Conservation (phyloP, 2,329 filamentous ascomycete genomes). For the Fusarium sambucinum region DNA sequence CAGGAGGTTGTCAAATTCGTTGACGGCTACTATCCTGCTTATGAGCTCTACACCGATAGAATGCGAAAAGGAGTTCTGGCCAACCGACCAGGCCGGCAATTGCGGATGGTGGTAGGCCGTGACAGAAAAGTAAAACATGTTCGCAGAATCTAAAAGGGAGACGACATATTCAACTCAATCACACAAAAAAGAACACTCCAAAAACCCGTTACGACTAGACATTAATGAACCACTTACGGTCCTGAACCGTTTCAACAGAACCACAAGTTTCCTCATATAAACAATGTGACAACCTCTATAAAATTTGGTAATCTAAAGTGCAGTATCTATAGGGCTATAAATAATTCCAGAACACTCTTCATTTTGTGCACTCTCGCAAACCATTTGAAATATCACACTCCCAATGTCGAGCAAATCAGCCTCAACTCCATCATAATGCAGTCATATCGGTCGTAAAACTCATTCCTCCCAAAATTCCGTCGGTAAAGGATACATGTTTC, state of each 20-base stretch:
- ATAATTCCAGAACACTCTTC: background rate
- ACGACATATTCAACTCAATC: background rate
- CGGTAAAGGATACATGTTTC: slow-evolving; percentile 9
- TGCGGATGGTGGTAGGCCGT: slow-evolving; percentile 71
- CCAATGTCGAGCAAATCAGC: slow-evolving; percentile 36
- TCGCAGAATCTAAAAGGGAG: slow-evolving; percentile 57
- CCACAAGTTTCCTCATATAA: slow-evolving; percentile 2
- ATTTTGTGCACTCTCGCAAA: slow-evolving; percentile 24
- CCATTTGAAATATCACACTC: slow-evolving; percentile 30
- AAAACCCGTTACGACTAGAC: slow-evolving; percentile 28
- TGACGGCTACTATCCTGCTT: slow-evolving; percentile 76
- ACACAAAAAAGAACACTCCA: slow-evolving; percentile 9
- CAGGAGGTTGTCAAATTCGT: slow-evolving; percentile 83
- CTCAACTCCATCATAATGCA: slow-evolving; percentile 46
- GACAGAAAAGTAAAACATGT: slow-evolving; percentile 71
- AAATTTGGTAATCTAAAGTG: background rate
- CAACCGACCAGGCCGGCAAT: slow-evolving; percentile 64
- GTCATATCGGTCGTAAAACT: slow-evolving; percentile 44
- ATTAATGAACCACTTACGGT: slow-evolving; percentile 38
- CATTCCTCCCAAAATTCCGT: slow-evolving; percentile 14
- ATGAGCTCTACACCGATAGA: slow-evolving; percentile 74
- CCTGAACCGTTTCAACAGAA: slow-evolving; percentile 35
- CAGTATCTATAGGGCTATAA: background rate
- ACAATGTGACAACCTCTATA: slow-evolving; percentile 21
- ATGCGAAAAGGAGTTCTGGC: slow-evolving; percentile 69